Evolutionary conservation across 2,329 filamentous ascomycete species (phyloP).

Genomic region (Phaeoacremonium minimum): DNA sequence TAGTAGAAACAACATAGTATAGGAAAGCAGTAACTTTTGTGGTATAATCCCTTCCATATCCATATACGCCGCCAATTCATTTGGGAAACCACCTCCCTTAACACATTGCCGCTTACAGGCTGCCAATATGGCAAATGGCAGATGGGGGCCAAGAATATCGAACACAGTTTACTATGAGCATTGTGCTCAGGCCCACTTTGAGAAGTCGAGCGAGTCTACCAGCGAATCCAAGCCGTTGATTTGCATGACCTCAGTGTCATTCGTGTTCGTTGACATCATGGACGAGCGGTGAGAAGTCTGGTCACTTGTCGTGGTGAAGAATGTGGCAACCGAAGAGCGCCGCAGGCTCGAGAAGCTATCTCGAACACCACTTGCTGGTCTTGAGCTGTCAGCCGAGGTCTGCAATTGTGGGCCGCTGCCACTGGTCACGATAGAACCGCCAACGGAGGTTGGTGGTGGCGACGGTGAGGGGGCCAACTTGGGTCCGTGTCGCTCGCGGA

Average conservation of each 20-base stretch:
- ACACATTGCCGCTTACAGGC: no score
- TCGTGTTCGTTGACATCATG: constrained; percentile 48
- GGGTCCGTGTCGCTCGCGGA: constrained; percentile 65
- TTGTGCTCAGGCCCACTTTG: constrained; percentile 42
- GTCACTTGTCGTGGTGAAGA: constrained; percentile 55
- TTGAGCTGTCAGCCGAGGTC: constrained; percentile 22
- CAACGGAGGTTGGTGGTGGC: constrained; percentile 7
- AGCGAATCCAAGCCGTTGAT: constrained; percentile 28
- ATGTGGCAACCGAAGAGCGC: constrained; percentile 61
- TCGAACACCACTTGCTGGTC: constrained; percentile 46
- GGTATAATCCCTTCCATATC: constrained; percentile 23
- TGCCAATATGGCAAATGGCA: no score
- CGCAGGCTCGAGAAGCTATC: constrained; percentile 59
- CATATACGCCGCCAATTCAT: not conserved
- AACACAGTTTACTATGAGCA: no score
- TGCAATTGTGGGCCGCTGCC: constrained; percentile 11
- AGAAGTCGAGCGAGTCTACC: constrained; percentile 45
- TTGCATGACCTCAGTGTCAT: constrained; percentile 45
- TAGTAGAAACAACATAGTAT: no score
- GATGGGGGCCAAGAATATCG: no score
- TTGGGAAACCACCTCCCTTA: no score
- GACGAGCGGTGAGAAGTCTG: constrained; percentile 54
- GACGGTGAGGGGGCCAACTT: constrained; percentile 31
- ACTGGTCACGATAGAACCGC: constrained; percentile 13
- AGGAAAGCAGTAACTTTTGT: constrained; percentile 26